Evolutionary conservation across 2,329 filamentous ascomycete genomes (phyloP), one percentile per base, ranked within the genome.

Genomic region (Cadophora luteo-olivacea): DNA sequence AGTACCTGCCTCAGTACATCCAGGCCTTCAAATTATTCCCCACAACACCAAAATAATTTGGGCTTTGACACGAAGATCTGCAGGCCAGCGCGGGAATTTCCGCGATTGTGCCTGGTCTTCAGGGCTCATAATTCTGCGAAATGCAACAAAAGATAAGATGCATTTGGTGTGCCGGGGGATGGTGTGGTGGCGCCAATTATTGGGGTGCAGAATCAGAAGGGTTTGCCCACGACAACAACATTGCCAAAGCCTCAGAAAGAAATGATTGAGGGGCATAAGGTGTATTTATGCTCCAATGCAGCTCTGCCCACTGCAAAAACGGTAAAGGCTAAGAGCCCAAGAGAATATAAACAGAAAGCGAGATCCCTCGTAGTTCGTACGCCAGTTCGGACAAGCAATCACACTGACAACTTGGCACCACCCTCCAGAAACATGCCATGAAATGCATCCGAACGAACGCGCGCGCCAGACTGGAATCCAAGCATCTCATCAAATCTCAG

Each of bases 61-160:
- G 33, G 22, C 49, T 51, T 41, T 25, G 38, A 64, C 52, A 49
- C 61, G 33, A 9, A 32, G 25, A 38, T 64, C n/a, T 52, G 36
- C 48, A 45, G 52, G 52, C 41, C 38, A 49, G 65, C 58, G 65
- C 65, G 4, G 38, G 65, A 25, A 51, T 67, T 67, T 67, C 65
- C 52, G 65, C 61, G 36, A 45, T 24, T 32, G 61, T 67, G 65
- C 65, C 65, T 67, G 60, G 61, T 32, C 51, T 64, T 67, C 60
- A 64, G 65, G 65, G 65, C 65, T 48, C 25, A 14, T 16, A 67
- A n/a, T 64, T 63, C 49, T 64, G 65, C 65, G 65, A 67, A 64
- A 52, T 67, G 65, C 65, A 67, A 67, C 65, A 67, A 67, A 67
- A 66, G 48, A 61, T 32, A 16, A 65, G 38, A 45, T 41, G 63